Percentiles rank a stretch among this genome's conserved stretches.
Evolutionary conservation across 176 grass and related monocot species (phyloP).

Genomic region (Triticum urartu): DNA sequence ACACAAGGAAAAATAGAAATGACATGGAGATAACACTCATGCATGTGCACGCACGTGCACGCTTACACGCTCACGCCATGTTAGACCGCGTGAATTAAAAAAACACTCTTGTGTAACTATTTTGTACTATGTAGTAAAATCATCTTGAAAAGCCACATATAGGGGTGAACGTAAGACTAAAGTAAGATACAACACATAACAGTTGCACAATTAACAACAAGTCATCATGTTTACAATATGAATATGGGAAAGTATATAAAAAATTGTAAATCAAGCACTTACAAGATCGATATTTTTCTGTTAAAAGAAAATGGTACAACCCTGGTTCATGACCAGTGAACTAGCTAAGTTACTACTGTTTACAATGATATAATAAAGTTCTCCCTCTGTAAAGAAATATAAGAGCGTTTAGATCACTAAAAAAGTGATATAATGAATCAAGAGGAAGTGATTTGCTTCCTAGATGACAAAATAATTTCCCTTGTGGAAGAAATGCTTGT

Average conservation of each 20-base stretch:
- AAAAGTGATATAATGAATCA: background rate
- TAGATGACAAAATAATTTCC: background rate
- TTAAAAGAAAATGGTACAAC: background rate
- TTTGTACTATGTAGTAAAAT: background rate
- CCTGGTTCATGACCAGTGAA: background rate
- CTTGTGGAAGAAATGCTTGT: background rate
- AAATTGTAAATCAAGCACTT: background rate
- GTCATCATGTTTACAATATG: background rate
- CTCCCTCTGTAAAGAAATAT: too few species aligned
- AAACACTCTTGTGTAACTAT: background rate
- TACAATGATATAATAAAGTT: background rate
- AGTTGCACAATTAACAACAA: background rate
- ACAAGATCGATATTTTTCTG: background rate
- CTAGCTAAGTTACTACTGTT: background rate
- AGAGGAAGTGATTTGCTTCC: background rate
- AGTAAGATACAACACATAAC: background rate
- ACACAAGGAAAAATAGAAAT: conserved; percentile 13
- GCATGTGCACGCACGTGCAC: background rate
- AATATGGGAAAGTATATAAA: background rate
- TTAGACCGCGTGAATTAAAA: background rate
- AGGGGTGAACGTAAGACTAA: background rate
- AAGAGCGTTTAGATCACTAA: too few species aligned
- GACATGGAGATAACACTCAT: background rate
- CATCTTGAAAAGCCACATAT: background rate
- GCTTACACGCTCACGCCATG: background rate